A percentile compares a stretch with the other conserved stretches of the same genome.
phyloP scores from a whole-genome alignment of 1,139 yeast genomes.

The Yamadazyma trypodendri region DNA sequence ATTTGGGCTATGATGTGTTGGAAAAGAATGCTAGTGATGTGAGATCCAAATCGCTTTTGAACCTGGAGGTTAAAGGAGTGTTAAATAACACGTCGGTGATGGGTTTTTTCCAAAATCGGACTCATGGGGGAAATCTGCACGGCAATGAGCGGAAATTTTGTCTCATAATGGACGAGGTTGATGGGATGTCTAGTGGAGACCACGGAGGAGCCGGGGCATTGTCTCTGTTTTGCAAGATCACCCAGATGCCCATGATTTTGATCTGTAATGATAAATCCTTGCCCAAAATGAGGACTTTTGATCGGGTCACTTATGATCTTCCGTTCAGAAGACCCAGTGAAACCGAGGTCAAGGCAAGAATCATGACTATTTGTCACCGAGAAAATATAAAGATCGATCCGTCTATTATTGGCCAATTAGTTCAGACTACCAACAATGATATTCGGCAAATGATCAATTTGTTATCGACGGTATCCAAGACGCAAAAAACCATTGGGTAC shows the following conservation, averaged over 20 bases:
- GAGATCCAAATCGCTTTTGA: slow-evolving; percentile 74
- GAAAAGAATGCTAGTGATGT: slow-evolving; percentile 89
- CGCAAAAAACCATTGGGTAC: slow-evolving; percentile 60
- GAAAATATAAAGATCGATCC: slow-evolving; percentile 83
- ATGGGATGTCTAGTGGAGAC: slow-evolving; percentile 99
- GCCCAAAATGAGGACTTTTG: slow-evolving; percentile 97
- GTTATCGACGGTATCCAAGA: slow-evolving; percentile 77
- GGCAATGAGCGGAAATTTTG: slow-evolving; percentile 56
- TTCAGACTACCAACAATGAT: slow-evolving; percentile 83
- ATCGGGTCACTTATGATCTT: slow-evolving; percentile 75
- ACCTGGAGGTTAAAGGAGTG: slow-evolving; percentile 66
- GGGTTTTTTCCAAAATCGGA: slow-evolving; percentile 65
- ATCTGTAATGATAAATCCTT: slow-evolving; percentile 91
- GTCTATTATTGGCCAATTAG: slow-evolving; percentile 77
- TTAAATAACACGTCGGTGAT: slow-evolving; percentile 80
- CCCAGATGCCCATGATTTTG: slow-evolving; percentile 85
- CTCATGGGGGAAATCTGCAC: no score
- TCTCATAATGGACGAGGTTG: slow-evolving; percentile 97
- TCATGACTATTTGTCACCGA: slow-evolving; percentile 87
- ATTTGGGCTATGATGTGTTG: slow-evolving; percentile 66
- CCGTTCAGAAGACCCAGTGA: slow-evolving; percentile 90
- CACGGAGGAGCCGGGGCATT: slow-evolving; percentile 97
- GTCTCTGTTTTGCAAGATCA: slow-evolving; percentile 80
- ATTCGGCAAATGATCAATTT: slow-evolving; percentile 92
- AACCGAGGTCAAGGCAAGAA: slow-evolving; percentile 72